Base-by-base conservation (phyloP, 1,284 basidiomycete species). In the Prillingera fragicola region DNA sequence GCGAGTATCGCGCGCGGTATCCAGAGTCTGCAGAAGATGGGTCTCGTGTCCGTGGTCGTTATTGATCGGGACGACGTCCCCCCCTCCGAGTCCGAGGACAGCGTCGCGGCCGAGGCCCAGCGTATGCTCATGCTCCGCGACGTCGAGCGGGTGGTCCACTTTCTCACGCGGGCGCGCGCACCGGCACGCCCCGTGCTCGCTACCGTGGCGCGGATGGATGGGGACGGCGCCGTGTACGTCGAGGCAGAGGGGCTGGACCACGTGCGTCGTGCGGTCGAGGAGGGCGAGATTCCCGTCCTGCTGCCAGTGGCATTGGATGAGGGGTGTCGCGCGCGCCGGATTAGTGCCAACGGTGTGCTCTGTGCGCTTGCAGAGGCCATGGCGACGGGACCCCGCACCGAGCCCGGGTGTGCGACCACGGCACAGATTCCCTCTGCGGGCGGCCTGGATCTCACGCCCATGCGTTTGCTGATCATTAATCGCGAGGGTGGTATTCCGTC, bases 391-490 rank as follows among this genome's bases (percentile, higher is more conserved):
- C n/a, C n/a, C n/a, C n/a, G n/a, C n/a, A n/a, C n/a, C n/a, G n/a
- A n/a, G n/a, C n/a, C n/a, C n/a, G n/a, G n/a, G n/a, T n/a, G n/a
- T n/a, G n/a, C n/a, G n/a, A n/a, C n/a, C n/a, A n/a, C n/a, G n/a
- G n/a, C n/a, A n/a, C n/a, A n/a, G n/a, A n/a, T 13, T 24, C 4
- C 14, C 24, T 13, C 19, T 1, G 25, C 27, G 29, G 12, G 36
- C n/a, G 37, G 43, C 24, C 45, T 62, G 45, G 85, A 92, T 69
- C 77, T 94, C 46, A 88, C 87, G 5, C 91, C 95, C 2, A 74
- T 95, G 47, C 85, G 95, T 18, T 79, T 99, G 50, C 92, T 99
- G 84, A 85, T 98, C 66, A 97, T 99, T 71, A 96, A 92, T 68
- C 82, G 86, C 17, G 89, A 96, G 72, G 95, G 95, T 17, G 95